Evolutionary conservation across 208 protist genomes (phyloP).

Genomic region (Novymonas esmeraldas): DNA sequence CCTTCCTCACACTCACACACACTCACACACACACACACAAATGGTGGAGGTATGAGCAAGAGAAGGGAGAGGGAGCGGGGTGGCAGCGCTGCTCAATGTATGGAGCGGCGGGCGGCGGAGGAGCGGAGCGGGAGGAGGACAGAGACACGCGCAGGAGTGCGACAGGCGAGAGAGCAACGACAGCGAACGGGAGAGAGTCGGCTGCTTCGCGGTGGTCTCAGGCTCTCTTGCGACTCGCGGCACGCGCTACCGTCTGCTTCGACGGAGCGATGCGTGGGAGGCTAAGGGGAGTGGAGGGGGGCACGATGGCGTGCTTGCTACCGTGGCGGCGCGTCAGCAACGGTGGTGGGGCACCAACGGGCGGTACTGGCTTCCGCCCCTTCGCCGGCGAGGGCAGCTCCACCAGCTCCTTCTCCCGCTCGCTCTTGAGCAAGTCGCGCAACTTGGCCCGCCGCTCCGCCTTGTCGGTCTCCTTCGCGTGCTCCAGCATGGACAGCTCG

Average conservation of each 20-base stretch:
- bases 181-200: too few relatives aligned
- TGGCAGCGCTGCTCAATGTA: too few relatives aligned
- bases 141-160: neutral
- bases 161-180: too few relatives aligned
- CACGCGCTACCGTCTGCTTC: neutral
- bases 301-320: conserved; percentile 6
- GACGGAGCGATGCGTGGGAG: conserved; percentile 8
- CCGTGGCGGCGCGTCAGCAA: neutral
- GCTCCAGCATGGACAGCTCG: conserved; percentile 76
- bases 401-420: conserved; percentile 72
- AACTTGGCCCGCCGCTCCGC: conserved; percentile 86
- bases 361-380: conserved; percentile 10
- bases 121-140: too few relatives aligned
- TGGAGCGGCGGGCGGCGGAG: too few relatives aligned
- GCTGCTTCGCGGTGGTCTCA: too few relatives aligned
- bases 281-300: neutral
- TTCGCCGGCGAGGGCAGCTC: conserved; percentile 37
- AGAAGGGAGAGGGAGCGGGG: too few relatives aligned
- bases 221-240: neutral
- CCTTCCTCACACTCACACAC: too few relatives aligned
- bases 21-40: too few relatives aligned
- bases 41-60: too few relatives aligned
- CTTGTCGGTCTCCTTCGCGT: conserved; percentile 90
- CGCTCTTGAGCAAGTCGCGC: conserved; percentile 82
- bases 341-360: neutral